These are phyloP conservation scores for Stephanodiscus minutulus DNA, from an alignment of 108 stramenopile species.

Conservation along the genomic window DNA sequence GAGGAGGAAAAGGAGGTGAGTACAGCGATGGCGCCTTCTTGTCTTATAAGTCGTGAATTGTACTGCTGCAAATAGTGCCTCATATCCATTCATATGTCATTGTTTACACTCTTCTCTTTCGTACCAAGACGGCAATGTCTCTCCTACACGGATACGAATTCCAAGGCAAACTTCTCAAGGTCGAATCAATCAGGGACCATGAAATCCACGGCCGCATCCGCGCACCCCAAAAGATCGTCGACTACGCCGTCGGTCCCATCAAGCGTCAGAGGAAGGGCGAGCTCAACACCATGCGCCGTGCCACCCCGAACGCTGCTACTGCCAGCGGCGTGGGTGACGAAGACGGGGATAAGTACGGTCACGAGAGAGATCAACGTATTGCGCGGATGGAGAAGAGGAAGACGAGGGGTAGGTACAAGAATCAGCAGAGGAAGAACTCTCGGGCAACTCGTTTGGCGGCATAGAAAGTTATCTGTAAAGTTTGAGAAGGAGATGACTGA, in stretches of 20 bases:
- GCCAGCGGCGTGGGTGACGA: conserved; percentile 10
- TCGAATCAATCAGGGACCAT: conserved; percentile 76
- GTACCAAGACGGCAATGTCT: conserved; percentile 60
- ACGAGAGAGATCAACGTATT: conserved; percentile 33
- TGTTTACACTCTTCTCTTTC: neutral
- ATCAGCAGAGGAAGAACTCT: conserved; percentile 55
- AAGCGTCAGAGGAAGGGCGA: conserved; percentile 39
- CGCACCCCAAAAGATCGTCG: conserved; percentile 76
- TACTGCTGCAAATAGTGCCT: neutral
- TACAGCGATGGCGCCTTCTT: neutral
- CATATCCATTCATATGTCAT: conserved; percentile 7
- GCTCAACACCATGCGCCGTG: conserved; percentile 51
- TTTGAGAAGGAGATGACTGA: neutral
- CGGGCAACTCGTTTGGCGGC: conserved; percentile 1
- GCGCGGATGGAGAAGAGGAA: conserved; percentile 45
- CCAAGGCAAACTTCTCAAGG: conserved; percentile 61
- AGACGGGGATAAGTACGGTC: conserved; percentile 2
- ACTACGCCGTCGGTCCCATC: conserved; percentile 63
- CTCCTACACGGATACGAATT: conserved; percentile 66
- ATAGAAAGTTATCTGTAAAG: neutral
- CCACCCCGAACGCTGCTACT: conserved; percentile 25
- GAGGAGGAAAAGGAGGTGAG: conserved; percentile 79
- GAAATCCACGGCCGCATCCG: conserved; percentile 67
- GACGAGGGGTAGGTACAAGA: conserved; percentile 46
- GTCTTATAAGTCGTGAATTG: neutral